Evolutionary conservation across 495 filamentous ascomycete genomes (phyloP), one percentile per base, ranked within the genome.

Genomic region (Penicillium goetzii): DNA sequence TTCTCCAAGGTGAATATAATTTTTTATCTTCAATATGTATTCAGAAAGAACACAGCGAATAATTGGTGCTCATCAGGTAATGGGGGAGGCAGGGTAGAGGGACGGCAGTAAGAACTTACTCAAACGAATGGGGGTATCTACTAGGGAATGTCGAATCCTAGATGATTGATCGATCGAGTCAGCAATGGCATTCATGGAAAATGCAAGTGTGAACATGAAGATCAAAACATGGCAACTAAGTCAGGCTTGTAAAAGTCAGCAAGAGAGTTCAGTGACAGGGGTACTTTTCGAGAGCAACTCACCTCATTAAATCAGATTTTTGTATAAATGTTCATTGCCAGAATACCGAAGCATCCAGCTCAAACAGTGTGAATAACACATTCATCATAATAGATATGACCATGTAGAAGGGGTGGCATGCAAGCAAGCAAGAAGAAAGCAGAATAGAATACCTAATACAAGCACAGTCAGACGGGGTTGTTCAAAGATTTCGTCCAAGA

Each of bases 261-360:
- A 68, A 59, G 43, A 68, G 58, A 45, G n/a, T 21, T 25, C 34
- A 10, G 23, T 11, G 9, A 2, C 9, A 26, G 3, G 54, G n/a
- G 11, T 26, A 33, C 15, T 30, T 3, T 1, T 51, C 15, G 14
- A 30, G 32, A 12, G 19, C 12, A 23, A 81, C 85, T 79, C 81
- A 93, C 90, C 91, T 94, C 91, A 95, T 95, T 96, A 96, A 93
- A 97, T 97, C 93, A 97, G 93, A 96, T 89, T 95, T 94, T 92
- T 88, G 82, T 86, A 78, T 86, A 81, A 75, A 84, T 85, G 89
- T 90, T 95, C 92, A 96, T 89, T 77, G 83, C 88, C 87, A 70
- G 78, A 81, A 77, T 77, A 68, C 78, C 76, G 76, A 59, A 69
- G 68, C 65, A 71, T 65, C 78, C 80, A 80, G 87, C 85, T 97